A percentile compares a stretch with the other conserved stretches of the same genome.
phyloP scores from a whole-genome alignment of 2,329 filamentous ascomycete species.

The Paecilomyces niveus region DNA sequence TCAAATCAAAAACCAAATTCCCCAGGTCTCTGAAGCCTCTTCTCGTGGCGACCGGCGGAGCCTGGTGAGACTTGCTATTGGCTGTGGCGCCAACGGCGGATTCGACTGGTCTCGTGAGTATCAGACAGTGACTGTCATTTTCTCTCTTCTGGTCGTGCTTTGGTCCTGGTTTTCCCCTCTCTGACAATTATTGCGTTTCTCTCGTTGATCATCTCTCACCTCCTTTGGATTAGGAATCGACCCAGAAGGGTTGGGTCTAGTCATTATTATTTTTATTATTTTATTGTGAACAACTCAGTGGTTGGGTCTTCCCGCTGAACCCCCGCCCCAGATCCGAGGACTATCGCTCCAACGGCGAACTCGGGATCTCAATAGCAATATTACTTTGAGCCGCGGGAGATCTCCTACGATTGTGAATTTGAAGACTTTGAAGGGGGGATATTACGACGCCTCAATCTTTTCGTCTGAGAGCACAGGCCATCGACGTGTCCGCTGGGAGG shows the following conservation, averaged over 20 bases:
- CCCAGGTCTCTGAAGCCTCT: not conserved
- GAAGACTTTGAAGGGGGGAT: too few species aligned
- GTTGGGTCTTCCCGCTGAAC: too few species aligned
- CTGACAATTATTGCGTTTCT: too few species aligned
- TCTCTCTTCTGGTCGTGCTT: not conserved
- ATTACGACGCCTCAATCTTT: too few species aligned
- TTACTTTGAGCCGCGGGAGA: not conserved
- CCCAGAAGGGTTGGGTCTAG: too few species aligned
- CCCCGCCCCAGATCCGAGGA: too few species aligned
- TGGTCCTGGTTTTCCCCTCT: not conserved
- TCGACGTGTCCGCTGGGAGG: not conserved
- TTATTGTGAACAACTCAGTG: too few species aligned
- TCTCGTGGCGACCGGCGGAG: not conserved
- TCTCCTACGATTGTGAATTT: too few species aligned
- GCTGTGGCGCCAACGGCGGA: not conserved
- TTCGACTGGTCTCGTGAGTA: not conserved
- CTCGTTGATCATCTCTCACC: too few species aligned
- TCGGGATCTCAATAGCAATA: not conserved
- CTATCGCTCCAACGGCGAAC: not conserved
- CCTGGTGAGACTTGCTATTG: not conserved
- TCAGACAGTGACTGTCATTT: not conserved
- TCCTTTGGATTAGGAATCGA: too few species aligned
- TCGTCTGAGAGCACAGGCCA: too few species aligned
- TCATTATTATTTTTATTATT: too few species aligned
- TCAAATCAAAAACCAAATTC: not conserved